Percentiles rank a stretch among this genome's conserved stretches.
Evolutionary conservation across 805 yeast species (phyloP).

Genomic region (Allodekkera sacchari): DNA sequence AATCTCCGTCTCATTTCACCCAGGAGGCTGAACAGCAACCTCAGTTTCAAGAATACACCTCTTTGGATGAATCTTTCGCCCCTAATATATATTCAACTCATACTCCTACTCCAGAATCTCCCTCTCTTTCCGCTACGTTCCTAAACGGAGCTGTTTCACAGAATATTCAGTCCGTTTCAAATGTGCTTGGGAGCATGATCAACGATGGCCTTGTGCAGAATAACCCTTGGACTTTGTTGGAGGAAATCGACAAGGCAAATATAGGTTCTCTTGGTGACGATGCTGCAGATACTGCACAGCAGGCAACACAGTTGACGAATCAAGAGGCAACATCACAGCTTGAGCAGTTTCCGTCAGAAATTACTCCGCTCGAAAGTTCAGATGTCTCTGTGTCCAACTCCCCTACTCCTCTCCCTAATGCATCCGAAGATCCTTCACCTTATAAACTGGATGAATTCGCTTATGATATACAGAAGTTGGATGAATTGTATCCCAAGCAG

Average conservation of each 20-base stretch:
- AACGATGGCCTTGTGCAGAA: conserved; percentile 9
- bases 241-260: conserved; percentile 10
- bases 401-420: not conserved
- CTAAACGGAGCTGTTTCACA: conserved; percentile 1
- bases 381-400: not conserved
- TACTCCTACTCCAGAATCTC: not conserved
- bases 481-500: conserved; percentile 1
- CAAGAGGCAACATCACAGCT: no score
- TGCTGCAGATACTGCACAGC: no score
- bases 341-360: conserved; percentile 4
- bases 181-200: conserved; percentile 13
- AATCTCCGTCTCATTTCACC: no score
- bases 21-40: not conserved
- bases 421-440: not conserved
- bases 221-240: conserved; percentile 13
- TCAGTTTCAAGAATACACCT: not conserved
- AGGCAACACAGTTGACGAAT: no score
- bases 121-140: not conserved
- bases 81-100: not conserved
- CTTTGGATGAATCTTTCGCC: conserved; percentile 12
- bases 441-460: conserved; percentile 4
- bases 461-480: conserved; percentile 4
- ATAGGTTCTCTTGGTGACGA: conserved; percentile 3
- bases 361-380: not conserved
- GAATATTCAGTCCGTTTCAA: conserved; percentile 10